Percentiles rank a stretch among this genome's conserved stretches.
These are phyloP conservation scores for Catenaria anguillulae DNA, from an alignment of 371 early-diverging fungal genomes.

Conservation along the genomic window DNA sequence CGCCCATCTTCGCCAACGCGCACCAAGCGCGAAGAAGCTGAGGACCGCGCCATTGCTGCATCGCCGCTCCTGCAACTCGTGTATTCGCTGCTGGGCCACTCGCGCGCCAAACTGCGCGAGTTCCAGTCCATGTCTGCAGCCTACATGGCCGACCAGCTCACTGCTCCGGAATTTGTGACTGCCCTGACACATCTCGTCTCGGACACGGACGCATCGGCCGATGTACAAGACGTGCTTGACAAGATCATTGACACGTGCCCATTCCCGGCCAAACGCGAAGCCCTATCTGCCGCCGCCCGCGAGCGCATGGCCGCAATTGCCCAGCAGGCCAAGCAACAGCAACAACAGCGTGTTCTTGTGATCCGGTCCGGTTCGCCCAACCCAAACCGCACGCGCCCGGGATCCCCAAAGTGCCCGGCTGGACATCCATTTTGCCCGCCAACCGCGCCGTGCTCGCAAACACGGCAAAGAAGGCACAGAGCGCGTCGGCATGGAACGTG, in stretches of 20 bases:
- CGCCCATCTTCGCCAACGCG: not conserved
- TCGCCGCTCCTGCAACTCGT: constrained; percentile 13
- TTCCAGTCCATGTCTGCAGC: constrained; percentile 41
- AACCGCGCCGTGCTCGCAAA: constrained; percentile 9
- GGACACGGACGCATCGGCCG: no score
- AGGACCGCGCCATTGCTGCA: constrained; percentile 13
- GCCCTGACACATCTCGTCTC: constrained; percentile 34
- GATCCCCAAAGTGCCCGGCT: not conserved
- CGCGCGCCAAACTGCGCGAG: constrained; percentile 21
- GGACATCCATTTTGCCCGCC: constrained; percentile 9
- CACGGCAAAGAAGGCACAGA: not conserved
- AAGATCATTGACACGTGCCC: constrained; percentile 38
- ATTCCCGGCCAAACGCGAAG: constrained; percentile 37
- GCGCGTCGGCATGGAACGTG: not conserved
- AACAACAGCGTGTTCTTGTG: not conserved
- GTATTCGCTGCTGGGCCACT: constrained; percentile 15
- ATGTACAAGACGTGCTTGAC: constrained; percentile 29
- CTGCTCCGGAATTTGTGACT: constrained; percentile 38
- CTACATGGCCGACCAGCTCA: constrained; percentile 33
- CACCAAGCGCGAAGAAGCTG: constrained; percentile 1
- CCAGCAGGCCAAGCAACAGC: no score
- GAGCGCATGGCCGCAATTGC: not conserved
- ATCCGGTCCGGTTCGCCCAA: constrained; percentile 7
- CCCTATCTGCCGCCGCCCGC: constrained; percentile 23
- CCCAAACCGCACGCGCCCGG: no score